Evolutionary conservation across 2,329 filamentous ascomycete genomes (phyloP).

Genomic region (Beauveria asiatica): DNA sequence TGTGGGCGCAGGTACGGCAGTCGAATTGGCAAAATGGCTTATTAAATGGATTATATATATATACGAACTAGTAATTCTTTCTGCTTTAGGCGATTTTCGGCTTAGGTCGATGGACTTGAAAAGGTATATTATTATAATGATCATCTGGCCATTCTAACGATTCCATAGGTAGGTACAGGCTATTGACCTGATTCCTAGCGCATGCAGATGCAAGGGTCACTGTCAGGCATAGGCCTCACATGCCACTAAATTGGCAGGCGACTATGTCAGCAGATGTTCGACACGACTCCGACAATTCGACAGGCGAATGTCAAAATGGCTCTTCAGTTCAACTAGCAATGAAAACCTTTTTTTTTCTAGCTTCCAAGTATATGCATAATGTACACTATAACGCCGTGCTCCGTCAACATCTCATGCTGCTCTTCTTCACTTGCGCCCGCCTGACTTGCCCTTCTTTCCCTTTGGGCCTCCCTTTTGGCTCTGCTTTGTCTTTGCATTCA

Average conservation of each 20-base stretch:
- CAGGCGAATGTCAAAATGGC: background rate
- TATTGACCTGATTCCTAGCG: background rate
- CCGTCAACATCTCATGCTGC: background rate
- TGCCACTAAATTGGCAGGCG: too few species aligned
- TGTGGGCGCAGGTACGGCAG: constrained; percentile 23
- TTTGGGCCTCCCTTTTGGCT: constrained; percentile 15
- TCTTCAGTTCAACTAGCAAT: background rate
- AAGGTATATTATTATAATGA: too few species aligned
- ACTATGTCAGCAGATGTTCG: background rate
- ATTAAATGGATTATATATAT: too few species aligned
- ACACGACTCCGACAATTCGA: background rate
- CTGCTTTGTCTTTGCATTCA: constrained; percentile 17
- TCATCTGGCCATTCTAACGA: too few species aligned
- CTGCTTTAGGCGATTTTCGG: too few species aligned
- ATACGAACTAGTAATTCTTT: too few species aligned
- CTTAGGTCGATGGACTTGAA: too few species aligned
- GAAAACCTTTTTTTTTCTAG: background rate
- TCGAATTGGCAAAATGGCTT: constrained; percentile 32
- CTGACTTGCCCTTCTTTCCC: constrained; percentile 13
- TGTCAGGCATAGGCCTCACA: background rate
- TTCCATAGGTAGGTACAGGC: too few species aligned
- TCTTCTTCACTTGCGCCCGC: background rate
- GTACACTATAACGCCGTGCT: constrained; percentile 9
- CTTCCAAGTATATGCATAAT: constrained; percentile 5
- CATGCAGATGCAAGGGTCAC: background rate